phyloP scores from a whole-genome alignment of 2,329 filamentous ascomycete genomes.

The Penicillium glabrum region DNA sequence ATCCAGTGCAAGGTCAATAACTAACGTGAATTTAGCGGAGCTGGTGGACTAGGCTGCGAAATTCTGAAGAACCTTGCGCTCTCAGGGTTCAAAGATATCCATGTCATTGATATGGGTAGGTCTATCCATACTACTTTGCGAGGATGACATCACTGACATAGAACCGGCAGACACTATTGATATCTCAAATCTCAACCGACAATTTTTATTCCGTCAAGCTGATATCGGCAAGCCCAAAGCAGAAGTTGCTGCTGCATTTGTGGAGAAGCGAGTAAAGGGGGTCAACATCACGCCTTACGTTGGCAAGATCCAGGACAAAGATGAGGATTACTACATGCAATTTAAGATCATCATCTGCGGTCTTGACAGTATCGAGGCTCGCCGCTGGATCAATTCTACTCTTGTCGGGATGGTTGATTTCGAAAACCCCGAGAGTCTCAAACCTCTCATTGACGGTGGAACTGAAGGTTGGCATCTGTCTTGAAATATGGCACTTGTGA shows the following conservation, averaged over 20 bases:
- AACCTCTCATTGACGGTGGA: slow-evolving; percentile 92
- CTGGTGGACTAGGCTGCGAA: slow-evolving; percentile 91
- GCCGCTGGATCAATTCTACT: slow-evolving; percentile 97
- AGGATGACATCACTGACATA: slow-evolving; percentile 12
- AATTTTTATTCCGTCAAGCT: slow-evolving; percentile 88
- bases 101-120: slow-evolving; percentile 97
- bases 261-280: slow-evolving; percentile 83
- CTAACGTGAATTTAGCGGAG: slow-evolving; percentile 62
- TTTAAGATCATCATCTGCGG: slow-evolving; percentile 94
- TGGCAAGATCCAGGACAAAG: slow-evolving; percentile 93
- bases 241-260: slow-evolving; percentile 86
- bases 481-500: neutral
- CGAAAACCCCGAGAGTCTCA: slow-evolving; percentile 78
- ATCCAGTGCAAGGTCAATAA: neutral
- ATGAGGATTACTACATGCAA: slow-evolving; percentile 94
- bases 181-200: slow-evolving; percentile 94
- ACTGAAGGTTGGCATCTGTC: slow-evolving; percentile 66
- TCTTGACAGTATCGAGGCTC: slow-evolving; percentile 92
- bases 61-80: slow-evolving; percentile 95
- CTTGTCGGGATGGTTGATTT: slow-evolving; percentile 86
- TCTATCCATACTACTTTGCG: slow-evolving; percentile 1
- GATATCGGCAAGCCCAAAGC: slow-evolving; percentile 95
- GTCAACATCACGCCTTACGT: slow-evolving; percentile 94
- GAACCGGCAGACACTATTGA: slow-evolving; percentile 81
- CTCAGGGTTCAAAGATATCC: slow-evolving; percentile 93